Base-by-base conservation (phyloP, 2,329 filamentous ascomycete species). In the Alternaria arbusti region DNA sequence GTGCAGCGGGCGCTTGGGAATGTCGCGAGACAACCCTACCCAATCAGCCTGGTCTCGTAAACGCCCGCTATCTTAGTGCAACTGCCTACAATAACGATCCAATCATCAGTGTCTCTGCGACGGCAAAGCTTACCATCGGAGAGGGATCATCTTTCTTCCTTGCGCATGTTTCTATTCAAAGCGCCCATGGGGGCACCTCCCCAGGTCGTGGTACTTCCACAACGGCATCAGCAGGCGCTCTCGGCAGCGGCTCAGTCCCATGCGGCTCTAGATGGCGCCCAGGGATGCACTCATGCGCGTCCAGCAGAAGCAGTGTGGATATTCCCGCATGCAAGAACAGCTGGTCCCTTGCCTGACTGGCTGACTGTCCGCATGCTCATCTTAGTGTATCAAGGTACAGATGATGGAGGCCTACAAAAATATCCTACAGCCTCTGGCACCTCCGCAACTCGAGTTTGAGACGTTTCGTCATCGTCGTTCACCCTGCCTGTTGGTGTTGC, bases 391-490 rank as follows among this genome's bases (percentile, higher is more conserved):
- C 61, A 60, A 58, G 50, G 64, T 62, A 59, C 68, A 67, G 59
- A 47, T 61, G 54, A 49, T 66, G 66, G 59, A 69, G 70, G 61
- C 71, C 74, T 79, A 78, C 76, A 78, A 71, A 78, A 74, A 73
- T 71, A 72, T 70, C 70, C 58, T 66, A 60, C 64, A 51, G 68
- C 73, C 74, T 72, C 56, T 51, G 64, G 59, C 20, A 54, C 54
- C 67, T 70, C 54, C 66, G 32, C 25, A 49, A 54, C 59, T 56
- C 61, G 51, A 64, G 66, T 70, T 70, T 66, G 70, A 72, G 68
- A 72, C 66, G 66, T 59, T 60, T 70, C 58, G 68, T 68, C 58
- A 63, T 64, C 68, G 50, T 63, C 57, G 57, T 64, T 55, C 50
- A 68, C 56, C 54, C 66, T 71, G 55, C 50, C 57, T 61, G 58